A percentile compares a stretch with the other conserved stretches of the same genome.
These are phyloP conservation scores for Colletotrichum higginsianum DNA, from an alignment of 2,329 filamentous ascomycete genomes.

Conservation along the genomic window DNA sequence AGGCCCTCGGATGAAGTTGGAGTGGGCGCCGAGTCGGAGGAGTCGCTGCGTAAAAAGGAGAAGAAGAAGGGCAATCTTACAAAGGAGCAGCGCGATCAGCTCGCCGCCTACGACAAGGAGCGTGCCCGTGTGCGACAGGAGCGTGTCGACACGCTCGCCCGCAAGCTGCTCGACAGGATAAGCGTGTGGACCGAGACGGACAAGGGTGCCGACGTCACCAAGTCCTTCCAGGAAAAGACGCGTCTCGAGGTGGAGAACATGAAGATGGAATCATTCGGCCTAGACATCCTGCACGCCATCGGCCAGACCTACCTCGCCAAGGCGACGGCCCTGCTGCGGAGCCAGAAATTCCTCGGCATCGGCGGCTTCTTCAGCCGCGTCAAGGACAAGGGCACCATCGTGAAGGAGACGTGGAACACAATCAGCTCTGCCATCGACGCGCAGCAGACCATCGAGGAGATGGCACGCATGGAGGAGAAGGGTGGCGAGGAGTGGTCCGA, in stretches of 20 bases:
- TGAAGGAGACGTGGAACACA: slow-evolving; percentile 99
- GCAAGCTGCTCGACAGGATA: slow-evolving; percentile 90
- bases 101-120: slow-evolving; percentile 90
- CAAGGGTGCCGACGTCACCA: slow-evolving; percentile 86
- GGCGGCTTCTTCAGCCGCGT: slow-evolving; percentile 94
- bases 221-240: slow-evolving; percentile 94
- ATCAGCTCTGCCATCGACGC: slow-evolving; percentile 97
- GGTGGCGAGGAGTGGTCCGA: slow-evolving; percentile 99
- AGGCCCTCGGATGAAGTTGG: slow-evolving; percentile 82
- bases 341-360: slow-evolving; percentile 96
- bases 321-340: slow-evolving; percentile 88
- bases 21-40: slow-evolving; percentile 78
- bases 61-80: slow-evolving; percentile 91
- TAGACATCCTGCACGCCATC: slow-evolving; percentile 96
- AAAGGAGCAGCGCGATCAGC: slow-evolving; percentile 94
- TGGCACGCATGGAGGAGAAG: slow-evolving; percentile 95
- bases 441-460: slow-evolving; percentile 98
- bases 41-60: slow-evolving; percentile 64
- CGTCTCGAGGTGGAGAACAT: slow-evolving; percentile 95
- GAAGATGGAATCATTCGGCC: slow-evolving; percentile 98
- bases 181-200: slow-evolving; percentile 98
- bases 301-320: slow-evolving; percentile 92
- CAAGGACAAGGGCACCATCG: slow-evolving; percentile 95
- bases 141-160: slow-evolving; percentile 85
- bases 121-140: slow-evolving; percentile 88